Evolutionary conservation across 768 basidiomycete genomes (phyloP).

Genomic region (Tricholoma bakamatsutake): DNA sequence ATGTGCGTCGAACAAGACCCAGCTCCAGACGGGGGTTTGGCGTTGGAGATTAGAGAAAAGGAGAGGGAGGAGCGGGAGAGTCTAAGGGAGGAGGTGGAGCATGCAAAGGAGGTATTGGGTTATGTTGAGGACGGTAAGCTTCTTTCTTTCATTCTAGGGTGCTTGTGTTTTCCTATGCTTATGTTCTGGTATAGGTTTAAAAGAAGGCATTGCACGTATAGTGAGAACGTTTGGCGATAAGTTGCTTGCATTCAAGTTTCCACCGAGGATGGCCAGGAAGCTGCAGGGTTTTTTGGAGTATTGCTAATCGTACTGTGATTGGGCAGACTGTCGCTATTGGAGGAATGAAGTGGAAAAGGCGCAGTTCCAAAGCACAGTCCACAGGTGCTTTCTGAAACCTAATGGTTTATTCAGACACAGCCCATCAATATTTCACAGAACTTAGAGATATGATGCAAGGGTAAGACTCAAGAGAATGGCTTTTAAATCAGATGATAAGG

Average conservation of each 20-base stretch:
- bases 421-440: too few species aligned
- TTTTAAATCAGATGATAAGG: too few species aligned
- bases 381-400: too few species aligned
- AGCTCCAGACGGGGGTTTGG: slow-evolving; percentile 26
- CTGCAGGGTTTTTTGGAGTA: slow-evolving; percentile 71
- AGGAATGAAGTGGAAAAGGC: not conserved
- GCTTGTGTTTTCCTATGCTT: not conserved
- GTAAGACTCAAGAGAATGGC: too few species aligned
- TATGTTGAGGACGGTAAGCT: slow-evolving; percentile 55
- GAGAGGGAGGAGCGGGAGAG: slow-evolving; percentile 25
- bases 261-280: slow-evolving; percentile 59
- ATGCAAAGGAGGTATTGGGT: slow-evolving; percentile 48
- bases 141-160: not conserved
- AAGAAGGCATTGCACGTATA: slow-evolving; percentile 60
- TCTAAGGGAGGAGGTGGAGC: slow-evolving; percentile 44
- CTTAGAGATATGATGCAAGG: too few species aligned
- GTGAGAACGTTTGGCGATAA: slow-evolving; percentile 71
- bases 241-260: slow-evolving; percentile 71
- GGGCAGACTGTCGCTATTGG: too few species aligned
- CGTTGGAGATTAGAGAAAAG: slow-evolving; percentile 24
- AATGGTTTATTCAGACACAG: too few species aligned
- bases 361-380: too few species aligned
- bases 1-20: slow-evolving; percentile 28
- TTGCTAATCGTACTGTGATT: slow-evolving; percentile 21
- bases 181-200: slow-evolving; percentile 41